A percentile compares a stretch with the other conserved stretches of the same genome.
These are phyloP conservation scores for Emericellopsis cladophorae DNA, from an alignment of 2,329 filamentous ascomycete species.

Conservation along the genomic window DNA sequence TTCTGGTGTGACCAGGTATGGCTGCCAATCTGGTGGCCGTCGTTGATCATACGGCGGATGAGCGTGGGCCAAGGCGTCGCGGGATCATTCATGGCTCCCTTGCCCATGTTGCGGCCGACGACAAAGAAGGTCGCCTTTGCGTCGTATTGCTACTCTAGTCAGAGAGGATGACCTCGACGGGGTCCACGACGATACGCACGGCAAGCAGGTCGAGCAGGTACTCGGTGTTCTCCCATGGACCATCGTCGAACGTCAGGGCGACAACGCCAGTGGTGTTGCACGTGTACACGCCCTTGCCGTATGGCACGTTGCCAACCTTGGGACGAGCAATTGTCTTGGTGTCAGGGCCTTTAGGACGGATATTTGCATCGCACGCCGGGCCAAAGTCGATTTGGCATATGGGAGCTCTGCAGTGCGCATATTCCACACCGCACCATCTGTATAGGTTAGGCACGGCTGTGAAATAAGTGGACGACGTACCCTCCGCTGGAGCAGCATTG, in stretches of 20 bases:
- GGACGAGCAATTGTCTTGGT: slow-evolving; percentile 39
- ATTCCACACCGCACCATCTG: slow-evolving; percentile 41
- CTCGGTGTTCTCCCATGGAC: slow-evolving; percentile 28
- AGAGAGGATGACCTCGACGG: neutral
- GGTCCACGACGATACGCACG: neutral
- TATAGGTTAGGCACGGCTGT: neutral
- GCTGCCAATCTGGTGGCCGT: slow-evolving; percentile 48
- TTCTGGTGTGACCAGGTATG: slow-evolving; percentile 35
- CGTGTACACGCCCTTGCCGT: slow-evolving; percentile 38
- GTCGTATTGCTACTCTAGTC: slow-evolving; percentile 14
- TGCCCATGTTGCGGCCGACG: slow-evolving; percentile 21
- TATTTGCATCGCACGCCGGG: slow-evolving; percentile 48
- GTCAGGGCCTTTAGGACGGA: slow-evolving; percentile 34
- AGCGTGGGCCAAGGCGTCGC: slow-evolving; percentile 18
- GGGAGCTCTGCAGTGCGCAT: slow-evolving; percentile 46
- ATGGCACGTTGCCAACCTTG: slow-evolving; percentile 29
- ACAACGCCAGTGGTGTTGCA: slow-evolving; percentile 21
- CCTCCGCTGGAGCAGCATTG: slow-evolving; percentile 30
- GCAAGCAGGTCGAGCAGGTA: slow-evolving; percentile 24
- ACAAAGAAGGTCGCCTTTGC: slow-evolving; percentile 26
- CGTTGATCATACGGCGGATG: slow-evolving; percentile 30
- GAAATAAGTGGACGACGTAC: slow-evolving; percentile 11
- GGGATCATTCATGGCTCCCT: slow-evolving; percentile 27
- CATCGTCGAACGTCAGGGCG: slow-evolving; percentile 33
- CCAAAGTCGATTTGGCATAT: slow-evolving; percentile 49